Base-by-base conservation (phyloP, 2,329 filamentous ascomycete species). In the Tolypocladium inflatum region DNA sequence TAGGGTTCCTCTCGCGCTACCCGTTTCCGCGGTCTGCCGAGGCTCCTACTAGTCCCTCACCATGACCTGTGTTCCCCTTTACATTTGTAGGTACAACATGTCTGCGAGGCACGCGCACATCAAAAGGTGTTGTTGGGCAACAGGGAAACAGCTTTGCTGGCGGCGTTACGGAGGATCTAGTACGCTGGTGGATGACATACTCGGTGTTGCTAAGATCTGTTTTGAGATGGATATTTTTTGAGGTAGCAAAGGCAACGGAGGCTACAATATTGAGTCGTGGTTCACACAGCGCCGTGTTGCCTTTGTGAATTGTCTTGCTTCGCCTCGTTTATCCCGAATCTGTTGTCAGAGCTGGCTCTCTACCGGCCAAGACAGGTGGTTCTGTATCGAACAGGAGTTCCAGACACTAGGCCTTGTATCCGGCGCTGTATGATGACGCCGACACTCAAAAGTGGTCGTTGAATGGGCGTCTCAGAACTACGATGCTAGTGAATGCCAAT, bases 121-220 rank as follows among this genome's bases (percentile, higher is more conserved):
- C 64, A 77, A 79, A 78, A 77, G 70, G 67, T 76, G 75, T 73
- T 74, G 71, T 73, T 74, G 71, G 73, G 62, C 63, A 68, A 65
- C 67, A 60, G 58, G 56, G 57, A 59, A 62, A 55, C 60, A 62
- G 58, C 62, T 62, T 66, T 66, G 60, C 61, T 67, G 61, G 61
- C 58, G 67, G 65, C 66, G 65, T 67, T 67, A 63, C 58, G 59
- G 59, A 60, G 60, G 59, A 64, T 57, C 58, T 55, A 61, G 68
- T 62, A 60, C 59, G 61, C 64, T 61, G 64, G 63, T 51, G 48
- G 48, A 51, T 51, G 30, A 51, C 55, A 63, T 64, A 61, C 64
- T 65, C 61, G 69, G 68, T 68, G 66, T 68, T 67, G 59, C 43
- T 54, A 56, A 63, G 67, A 67, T 64, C 66, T 63, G 52, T 59